Base-by-base conservation (phyloP, 345 rosid species). In the Mangifera indica region DNA sequence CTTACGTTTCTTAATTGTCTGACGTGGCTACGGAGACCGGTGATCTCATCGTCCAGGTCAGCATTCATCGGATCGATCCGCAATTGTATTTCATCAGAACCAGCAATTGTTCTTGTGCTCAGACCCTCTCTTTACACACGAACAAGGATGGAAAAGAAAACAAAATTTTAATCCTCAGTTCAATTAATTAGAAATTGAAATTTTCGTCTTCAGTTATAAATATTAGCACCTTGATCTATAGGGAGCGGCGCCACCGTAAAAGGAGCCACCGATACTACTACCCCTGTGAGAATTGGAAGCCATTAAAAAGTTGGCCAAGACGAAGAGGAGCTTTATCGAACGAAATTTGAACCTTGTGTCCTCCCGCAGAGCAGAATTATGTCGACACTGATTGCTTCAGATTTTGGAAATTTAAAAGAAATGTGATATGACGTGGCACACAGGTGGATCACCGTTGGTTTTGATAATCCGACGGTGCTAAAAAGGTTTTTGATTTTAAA, bases 41-140 rank as follows among this genome's bases (percentile, higher is more conserved):
- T 70, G 71, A 94, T 89, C 89, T 90, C 95, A 71, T 89, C 93
- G 52, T 94, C 97, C 32, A 90, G 68, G 52, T 94, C 95, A 18
- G 85, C 87, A 53, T 87, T 91, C 88, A 94, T 83, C 26, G 93
- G 98, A 83, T 92, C 98, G 70, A 92, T 92, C 78, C 97, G 82
- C 66, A 94, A 82, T 71, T 94, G 97, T 22, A 92, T 89, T 72
- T 94, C 93, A 67, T 90, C 97, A 34, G 97, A 88, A 70, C 85
- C 84, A 26, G 83, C 83, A 22, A 57, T 89, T 21, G 79, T 82
- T 75, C 97, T 87, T 62, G 97, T 90, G 79, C 89, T 86, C 20
- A 90, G 89, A 55, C 98, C 98, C 51, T 91, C 95, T 1, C 98
- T 91, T 60, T 73, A 60, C 9, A 14, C 3, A 20, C 25, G 29